phyloP scores from a whole-genome alignment of 306 rosid genomes.

The Trichosanthes cucumerina region DNA sequence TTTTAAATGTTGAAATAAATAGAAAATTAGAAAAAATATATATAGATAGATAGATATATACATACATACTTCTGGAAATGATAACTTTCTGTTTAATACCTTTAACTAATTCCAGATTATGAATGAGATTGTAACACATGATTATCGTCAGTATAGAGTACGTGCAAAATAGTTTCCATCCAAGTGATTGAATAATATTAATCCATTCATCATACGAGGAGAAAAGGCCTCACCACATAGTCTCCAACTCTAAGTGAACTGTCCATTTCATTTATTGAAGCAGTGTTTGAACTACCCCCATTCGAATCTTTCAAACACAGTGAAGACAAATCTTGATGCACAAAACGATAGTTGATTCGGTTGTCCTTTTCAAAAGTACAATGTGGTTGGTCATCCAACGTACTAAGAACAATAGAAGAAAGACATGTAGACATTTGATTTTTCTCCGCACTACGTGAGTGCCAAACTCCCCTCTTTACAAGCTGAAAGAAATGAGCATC shows the following conservation, averaged over 20 bases:
- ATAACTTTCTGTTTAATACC: background rate
- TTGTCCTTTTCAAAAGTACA: slow-evolving; percentile 35
- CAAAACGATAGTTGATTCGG: slow-evolving; percentile 56
- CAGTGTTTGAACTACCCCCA: slow-evolving; percentile 18
- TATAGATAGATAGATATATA: background rate
- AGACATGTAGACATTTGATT: slow-evolving; percentile 31
- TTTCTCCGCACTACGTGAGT: slow-evolving; percentile 31
- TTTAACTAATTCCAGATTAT: background rate
- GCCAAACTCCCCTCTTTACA: slow-evolving; percentile 60
- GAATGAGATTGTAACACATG: background rate
- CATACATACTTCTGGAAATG: background rate
- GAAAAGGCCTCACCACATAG: slow-evolving; percentile 45
- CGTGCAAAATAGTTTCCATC: background rate
- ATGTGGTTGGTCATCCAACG: slow-evolving; percentile 37
- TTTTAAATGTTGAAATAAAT: background rate
- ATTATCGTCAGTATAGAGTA: background rate
- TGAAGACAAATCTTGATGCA: slow-evolving; percentile 26
- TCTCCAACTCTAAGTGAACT: slow-evolving; percentile 64
- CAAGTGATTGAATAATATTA: background rate
- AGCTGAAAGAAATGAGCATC: slow-evolving; percentile 32
- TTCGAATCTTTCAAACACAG: slow-evolving; percentile 24
- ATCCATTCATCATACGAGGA: background rate
- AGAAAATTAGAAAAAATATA: background rate
- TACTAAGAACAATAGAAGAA: slow-evolving; percentile 64
- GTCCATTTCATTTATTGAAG: slow-evolving; percentile 36